Evolutionary conservation across 2,329 filamentous ascomycete genomes (phyloP), one percentile per base, ranked within the genome.

Genomic region (Lachnellula subtilissima): DNA sequence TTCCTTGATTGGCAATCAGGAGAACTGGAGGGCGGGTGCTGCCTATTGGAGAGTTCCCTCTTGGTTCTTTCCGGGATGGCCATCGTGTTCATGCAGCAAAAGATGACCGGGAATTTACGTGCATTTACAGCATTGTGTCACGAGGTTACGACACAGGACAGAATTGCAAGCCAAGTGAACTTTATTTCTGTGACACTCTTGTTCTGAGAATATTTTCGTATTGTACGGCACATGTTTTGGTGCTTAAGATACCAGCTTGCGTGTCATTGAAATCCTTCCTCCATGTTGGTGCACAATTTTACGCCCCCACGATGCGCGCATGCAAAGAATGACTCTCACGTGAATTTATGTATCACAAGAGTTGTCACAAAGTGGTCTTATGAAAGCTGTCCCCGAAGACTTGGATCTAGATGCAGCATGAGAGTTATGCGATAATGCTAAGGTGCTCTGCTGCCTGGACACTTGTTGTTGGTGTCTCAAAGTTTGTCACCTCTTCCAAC

Each of bases 251-350:
- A 17, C n/a, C n/a, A 17, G 14, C 37, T 39, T n/a, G 37, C 37
- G 14, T n/a, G 37, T 14, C 14, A 14, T 17, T 17, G 37, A 17
- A 17, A 17, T 39, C 14, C n/a, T 17, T 37, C 15, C 9, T 3
- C 14, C 14, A 17, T 14, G 37, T 39, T 39, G 8, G 12, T 12
- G 37, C 12, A 17, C n/a, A 5, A 15, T 17, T 39, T 39, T n/a
- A 14, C 37, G 14, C n/a, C 40, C 32, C 36, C 17, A 28, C 28
- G 28, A 28, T 28, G 28, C 28, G 28, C 28, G 8, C 8, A 28
- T 28, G 23, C 17, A 15, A 37, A 25, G 37, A 37, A 17, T 55
- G 48, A 51, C 48, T 51, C 35, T 51, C 53, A 51, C 53, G 48
- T 55, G 53, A 48, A 48, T 6, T 50, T 42, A 45, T 22, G 22